Conservation (phyloP, 2,329 filamentous ascomycete species). For the Pseudocercospora fuligena region DNA sequence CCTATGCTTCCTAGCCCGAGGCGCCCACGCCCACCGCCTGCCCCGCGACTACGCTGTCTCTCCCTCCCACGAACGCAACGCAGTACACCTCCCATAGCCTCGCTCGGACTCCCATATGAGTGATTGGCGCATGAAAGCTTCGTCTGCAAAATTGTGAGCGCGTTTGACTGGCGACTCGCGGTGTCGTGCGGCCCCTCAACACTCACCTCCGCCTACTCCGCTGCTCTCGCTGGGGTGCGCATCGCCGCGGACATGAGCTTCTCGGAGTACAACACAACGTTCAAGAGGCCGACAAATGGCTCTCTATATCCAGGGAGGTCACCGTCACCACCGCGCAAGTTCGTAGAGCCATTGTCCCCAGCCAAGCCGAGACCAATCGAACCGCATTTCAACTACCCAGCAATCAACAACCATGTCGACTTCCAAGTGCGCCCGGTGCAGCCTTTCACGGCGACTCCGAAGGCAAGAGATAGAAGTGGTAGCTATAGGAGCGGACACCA, state of each 20-base stretch:
- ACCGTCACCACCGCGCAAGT: constrained; percentile 40
- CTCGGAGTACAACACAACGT: constrained; percentile 33
- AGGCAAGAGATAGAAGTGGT: constrained; percentile 22
- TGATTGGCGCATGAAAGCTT: constrained; percentile 28
- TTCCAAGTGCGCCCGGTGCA: constrained; percentile 30
- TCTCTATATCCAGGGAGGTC: constrained; percentile 32
- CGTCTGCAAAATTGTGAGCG: constrained; percentile 10
- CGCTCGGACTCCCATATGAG: constrained; percentile 33
- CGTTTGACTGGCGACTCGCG: background rate
- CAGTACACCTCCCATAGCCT: background rate
- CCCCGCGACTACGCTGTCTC: background rate
- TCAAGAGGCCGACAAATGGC: constrained; percentile 34
- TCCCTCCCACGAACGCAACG: background rate
- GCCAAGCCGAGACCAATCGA: constrained; percentile 35
- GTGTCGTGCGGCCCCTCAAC: background rate
- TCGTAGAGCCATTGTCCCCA: constrained; percentile 44
- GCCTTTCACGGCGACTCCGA: constrained; percentile 27
- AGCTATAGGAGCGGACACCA: constrained; percentile 36
- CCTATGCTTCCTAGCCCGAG: background rate
- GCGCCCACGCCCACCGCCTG: background rate
- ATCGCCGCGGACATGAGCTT: constrained; percentile 18
- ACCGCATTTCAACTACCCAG: constrained; percentile 42
- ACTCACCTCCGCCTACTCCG: constrained; percentile 14
- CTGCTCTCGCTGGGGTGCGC: constrained; percentile 14
- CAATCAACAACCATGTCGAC: constrained; percentile 34